Evolutionary conservation across 345 rosid species (phyloP), one percentile per base, ranked within the genome.

Genomic region (Euphorbia pulcherrima): DNA sequence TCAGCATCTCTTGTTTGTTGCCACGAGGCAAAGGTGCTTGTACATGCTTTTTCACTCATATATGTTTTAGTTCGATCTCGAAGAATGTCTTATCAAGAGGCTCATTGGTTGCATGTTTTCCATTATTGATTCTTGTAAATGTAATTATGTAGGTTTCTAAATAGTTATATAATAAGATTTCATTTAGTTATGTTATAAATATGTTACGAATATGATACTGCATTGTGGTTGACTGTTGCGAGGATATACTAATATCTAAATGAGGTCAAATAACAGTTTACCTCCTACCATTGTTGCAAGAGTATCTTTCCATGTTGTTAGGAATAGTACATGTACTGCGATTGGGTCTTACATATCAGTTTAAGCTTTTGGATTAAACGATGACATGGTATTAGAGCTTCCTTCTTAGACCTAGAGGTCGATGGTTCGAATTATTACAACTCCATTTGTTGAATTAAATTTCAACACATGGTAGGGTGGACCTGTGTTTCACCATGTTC

Each of bases 1-100:
- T 88, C 95, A 67, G 99, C 92, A 47, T 94, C 99, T 79, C 81
- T 91, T 64, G 81, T 94, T 77, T 81, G 95, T 79, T 89, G 91
- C 84, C 95, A 86, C 80, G 88, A 82, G 75, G 95, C 97, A 64
- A 94, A 94, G 99, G 99, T 94, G n/a, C n/a, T 78, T 75, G 89
- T 79, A 70, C 9, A 29, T 65, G 67, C 64, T 62, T 68, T 53
- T 70, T 52, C 11, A 78, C 63, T 30, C 37, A 27, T 47, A 24
- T 65, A 12, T 58, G 56, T 68, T 56, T 50, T 40, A 6, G 13
- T 65, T 70, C 52, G 20, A 63, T 26, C 46, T 63, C 44, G 39
- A 4, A 5, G 28, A 20, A 28, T 68, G n/a, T 47, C 46, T 74
- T 17, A 20, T 35, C 47, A 12, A 65, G 24, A 35, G 55, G 12